A percentile compares a stretch with the other conserved stretches of the same genome.
phyloP scores from a whole-genome alignment of 805 yeast genomes.

The Blastobotrys muscicola region DNA sequence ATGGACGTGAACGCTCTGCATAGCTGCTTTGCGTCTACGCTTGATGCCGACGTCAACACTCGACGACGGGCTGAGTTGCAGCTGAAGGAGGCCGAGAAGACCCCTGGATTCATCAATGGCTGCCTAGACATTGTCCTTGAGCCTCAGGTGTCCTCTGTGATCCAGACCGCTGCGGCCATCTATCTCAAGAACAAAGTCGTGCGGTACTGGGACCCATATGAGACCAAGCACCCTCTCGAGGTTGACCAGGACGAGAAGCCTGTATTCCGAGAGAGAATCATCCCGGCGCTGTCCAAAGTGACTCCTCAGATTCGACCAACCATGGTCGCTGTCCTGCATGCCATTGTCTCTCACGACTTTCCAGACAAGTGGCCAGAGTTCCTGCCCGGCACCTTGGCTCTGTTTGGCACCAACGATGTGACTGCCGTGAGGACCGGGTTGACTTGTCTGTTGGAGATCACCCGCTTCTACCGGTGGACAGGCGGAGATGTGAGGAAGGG shows the following conservation, averaged over 20 bases:
- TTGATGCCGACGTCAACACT: conserved; percentile 51
- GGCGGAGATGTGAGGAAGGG: conserved; percentile 43
- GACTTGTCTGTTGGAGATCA: conserved; percentile 57
- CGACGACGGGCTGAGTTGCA: conserved; percentile 64
- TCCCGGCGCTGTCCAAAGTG: conserved; percentile 48
- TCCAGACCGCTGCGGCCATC: conserved; percentile 68
- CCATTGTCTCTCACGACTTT: conserved; percentile 43
- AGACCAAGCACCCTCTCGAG: conserved; percentile 20
- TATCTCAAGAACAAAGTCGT: conserved; percentile 69
- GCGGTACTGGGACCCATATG: conserved; percentile 47
- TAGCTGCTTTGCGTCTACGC: conserved; percentile 71
- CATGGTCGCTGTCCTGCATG: conserved; percentile 37
- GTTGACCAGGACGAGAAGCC: conserved; percentile 70
- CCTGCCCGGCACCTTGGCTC: conserved; percentile 35
- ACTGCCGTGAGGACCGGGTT: conserved; percentile 56
- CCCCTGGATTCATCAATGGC: conserved; percentile 71
- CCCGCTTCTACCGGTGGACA: conserved; percentile 64
- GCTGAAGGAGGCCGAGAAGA: conserved; percentile 43
- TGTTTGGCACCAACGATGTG: conserved; percentile 38
- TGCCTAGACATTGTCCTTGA: conserved; percentile 66
- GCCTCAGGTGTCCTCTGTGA: conserved; percentile 39
- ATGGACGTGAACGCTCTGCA: conserved; percentile 67
- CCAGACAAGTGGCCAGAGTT: conserved; percentile 48
- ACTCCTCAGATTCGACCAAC: conserved; percentile 36
- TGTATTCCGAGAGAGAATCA: conserved; percentile 55